Evolutionary conservation across 495 filamentous ascomycete species (phyloP), one percentile per base, ranked within the genome.

Genomic region (Neurospora sp.): DNA sequence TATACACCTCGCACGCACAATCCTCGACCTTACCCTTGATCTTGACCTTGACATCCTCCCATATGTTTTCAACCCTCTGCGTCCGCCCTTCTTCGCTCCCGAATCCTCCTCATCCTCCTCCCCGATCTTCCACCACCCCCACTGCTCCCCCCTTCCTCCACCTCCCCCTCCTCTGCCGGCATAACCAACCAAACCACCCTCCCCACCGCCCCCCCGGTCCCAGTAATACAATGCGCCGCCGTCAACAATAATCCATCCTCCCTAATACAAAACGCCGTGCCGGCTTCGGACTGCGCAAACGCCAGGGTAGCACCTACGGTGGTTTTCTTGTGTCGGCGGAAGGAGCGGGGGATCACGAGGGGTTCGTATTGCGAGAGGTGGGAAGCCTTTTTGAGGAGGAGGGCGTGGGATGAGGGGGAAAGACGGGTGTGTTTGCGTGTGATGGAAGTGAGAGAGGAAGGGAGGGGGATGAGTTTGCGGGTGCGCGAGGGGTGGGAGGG

Each of bases 271-370:
- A 86, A 80, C 4, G 86, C 84, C 5, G 83, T 85, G 36, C 84
- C 83, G 11, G 84, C 85, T 73, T 85, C 82, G 40, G 83, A 77
- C 72, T 85, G 84, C 39, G 82, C 84, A 70, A 86, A 88, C 36
- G 86, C 82, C 31, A 86, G 79, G 0, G 84, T 85, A 0, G 85
- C 79, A n/a, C 77, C 59, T 19, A 74, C 39, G 21, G 71, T 62
- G 2, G 13, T 9, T 24, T 42, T 7, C 39, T 70, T 70, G 0
- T 69, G 73, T 38, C 45, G 70, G 0, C 54, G 70, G 71, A 76
- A 39, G 70, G 40, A 19, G 9, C 72, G 13, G 59, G 73, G 38
- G 4, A 42, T 21, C 2, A 54, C 19, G 59, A 59, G 34, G 10
- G 71, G 43, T 15, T 62, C 71, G n/a, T 73, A 73, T 10, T 59